Evolutionary conservation across 2,329 filamentous ascomycete genomes (phyloP).

Genomic region (Colletotrichum chlorophyti): DNA sequence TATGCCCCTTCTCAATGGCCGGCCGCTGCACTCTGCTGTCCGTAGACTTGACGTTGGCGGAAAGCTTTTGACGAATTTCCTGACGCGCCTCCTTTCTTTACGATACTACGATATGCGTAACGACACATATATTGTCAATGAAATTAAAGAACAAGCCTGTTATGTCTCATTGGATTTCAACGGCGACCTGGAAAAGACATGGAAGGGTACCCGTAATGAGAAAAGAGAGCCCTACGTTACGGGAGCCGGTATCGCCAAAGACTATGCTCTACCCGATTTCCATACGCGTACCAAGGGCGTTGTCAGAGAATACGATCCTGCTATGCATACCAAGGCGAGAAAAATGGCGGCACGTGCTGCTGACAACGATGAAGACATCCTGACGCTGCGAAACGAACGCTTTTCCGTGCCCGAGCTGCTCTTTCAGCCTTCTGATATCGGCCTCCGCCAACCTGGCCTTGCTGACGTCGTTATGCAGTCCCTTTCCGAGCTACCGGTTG

Average conservation of each 20-base stretch:
- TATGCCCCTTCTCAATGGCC: constrained; percentile 83
- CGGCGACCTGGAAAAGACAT: constrained; percentile 79
- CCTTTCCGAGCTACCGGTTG: constrained; percentile 76
- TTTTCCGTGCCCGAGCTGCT: constrained; percentile 90
- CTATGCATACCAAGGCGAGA: constrained; percentile 59
- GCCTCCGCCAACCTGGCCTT: constrained; percentile 82
- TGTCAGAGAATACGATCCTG: constrained; percentile 78
- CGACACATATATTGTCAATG: constrained; percentile 91
- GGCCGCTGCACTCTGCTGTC: constrained; percentile 80
- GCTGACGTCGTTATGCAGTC: constrained; percentile 84
- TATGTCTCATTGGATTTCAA: constrained; percentile 83
- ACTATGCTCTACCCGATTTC: constrained; percentile 91
- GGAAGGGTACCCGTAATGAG: constrained; percentile 77
- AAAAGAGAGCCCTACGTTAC: constrained; percentile 55
- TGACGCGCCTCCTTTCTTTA: constrained; percentile 87
- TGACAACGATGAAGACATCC: constrained; percentile 72
- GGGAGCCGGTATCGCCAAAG: constrained; percentile 74
- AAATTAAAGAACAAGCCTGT: constrained; percentile 91
- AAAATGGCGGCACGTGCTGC: constrained; percentile 48
- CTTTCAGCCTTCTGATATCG: constrained; percentile 86
- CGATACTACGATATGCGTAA: constrained; percentile 96
- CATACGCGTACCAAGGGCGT: constrained; percentile 68
- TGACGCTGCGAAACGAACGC: constrained; percentile 90
- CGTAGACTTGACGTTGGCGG: constrained; percentile 90
- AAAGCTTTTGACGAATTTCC: constrained; percentile 90